Base-by-base conservation (phyloP, 192 early-diverging fungal species). In the Anaeromyces robustus region DNA sequence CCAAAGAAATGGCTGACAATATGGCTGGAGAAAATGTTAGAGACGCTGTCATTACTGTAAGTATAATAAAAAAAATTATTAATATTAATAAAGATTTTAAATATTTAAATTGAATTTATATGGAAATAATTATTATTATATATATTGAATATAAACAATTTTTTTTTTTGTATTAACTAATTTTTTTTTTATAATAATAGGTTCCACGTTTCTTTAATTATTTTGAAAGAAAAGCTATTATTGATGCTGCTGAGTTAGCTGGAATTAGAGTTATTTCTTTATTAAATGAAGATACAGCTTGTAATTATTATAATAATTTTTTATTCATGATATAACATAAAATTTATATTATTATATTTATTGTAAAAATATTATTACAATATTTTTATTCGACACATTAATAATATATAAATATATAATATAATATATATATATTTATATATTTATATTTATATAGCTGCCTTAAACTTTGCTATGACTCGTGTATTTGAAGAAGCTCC, bases 211-310 rank as follows among this genome's bases (percentile, higher is more conserved):
- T 94, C 84, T 95, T 94, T 82, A 93, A 86, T 81, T 95, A 97
- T 82, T 90, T 89, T 81, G 96, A 99, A 87, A 93, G 98, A 29
- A 93, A 93, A 83, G 94, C 96, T 17, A 87, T 98, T 83, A 86
- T 98, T 11, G 98, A 98, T 83, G 94, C 98, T 37, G 97, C 98
- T 29, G 90, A 93, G 77, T 84, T 99, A 77, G 97, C 95, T 13
- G 94, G 94, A 3, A 83, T 99, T 30, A 90, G 91, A 80, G 92
- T 95, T 22, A 82, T 96, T 28, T 86, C 92, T 29, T 86, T 99
- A 18, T 92, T 98, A 82, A 93, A 95, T 87, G 98, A 99, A 83
- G 96, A 96, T 82, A 93, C 95, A 77, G 96, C 97, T 29, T 91
- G 92, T 94, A 83, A 79, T 81, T 85, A 29, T 30, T 29, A 32